A percentile compares a stretch with the other conserved stretches of the same genome.
Evolutionary conservation across 768 basidiomycete genomes (phyloP).

Genomic region (Podaxis pistillaris): DNA sequence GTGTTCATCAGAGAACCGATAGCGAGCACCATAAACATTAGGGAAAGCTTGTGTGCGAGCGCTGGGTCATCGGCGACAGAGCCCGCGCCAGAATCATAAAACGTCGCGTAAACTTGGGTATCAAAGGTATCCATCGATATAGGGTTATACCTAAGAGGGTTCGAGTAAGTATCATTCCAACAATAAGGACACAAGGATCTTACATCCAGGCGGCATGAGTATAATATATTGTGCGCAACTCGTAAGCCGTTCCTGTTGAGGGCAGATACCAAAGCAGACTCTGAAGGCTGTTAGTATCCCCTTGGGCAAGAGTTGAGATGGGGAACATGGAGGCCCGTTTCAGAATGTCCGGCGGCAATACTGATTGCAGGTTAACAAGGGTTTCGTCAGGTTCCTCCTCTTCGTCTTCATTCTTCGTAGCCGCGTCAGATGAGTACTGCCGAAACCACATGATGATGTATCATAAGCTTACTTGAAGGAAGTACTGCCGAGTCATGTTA

Average conservation of each 20-base stretch:
- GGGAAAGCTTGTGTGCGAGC: conserved; percentile 57
- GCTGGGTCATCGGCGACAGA: conserved; percentile 50
- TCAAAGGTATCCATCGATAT: conserved; percentile 60
- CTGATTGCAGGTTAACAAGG: conserved; percentile 45
- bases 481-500: conserved; percentile 46
- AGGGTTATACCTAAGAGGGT: conserved; percentile 58
- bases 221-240: conserved; percentile 60
- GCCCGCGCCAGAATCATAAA: conserved; percentile 47
- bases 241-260: conserved; percentile 53
- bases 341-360: conserved; percentile 64
- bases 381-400: conserved; percentile 43
- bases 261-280: conserved; percentile 73
- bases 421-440: conserved; percentile 50
- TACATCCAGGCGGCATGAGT: conserved; percentile 73
- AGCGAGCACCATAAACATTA: conserved; percentile 66
- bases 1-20: conserved; percentile 66
- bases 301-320: conserved; percentile 42
- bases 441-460: conserved; percentile 11
- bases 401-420: conserved; percentile 45
- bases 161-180: background rate
- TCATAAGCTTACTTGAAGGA: conserved; percentile 56
- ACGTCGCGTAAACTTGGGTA: conserved; percentile 54
- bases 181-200: conserved; percentile 22
- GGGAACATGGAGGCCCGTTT: conserved; percentile 66
- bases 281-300: conserved; percentile 49